These are phyloP conservation scores for Saccharomyces pastorianus DNA, from an alignment of 1,139 yeast species.

Conservation along the genomic window DNA sequence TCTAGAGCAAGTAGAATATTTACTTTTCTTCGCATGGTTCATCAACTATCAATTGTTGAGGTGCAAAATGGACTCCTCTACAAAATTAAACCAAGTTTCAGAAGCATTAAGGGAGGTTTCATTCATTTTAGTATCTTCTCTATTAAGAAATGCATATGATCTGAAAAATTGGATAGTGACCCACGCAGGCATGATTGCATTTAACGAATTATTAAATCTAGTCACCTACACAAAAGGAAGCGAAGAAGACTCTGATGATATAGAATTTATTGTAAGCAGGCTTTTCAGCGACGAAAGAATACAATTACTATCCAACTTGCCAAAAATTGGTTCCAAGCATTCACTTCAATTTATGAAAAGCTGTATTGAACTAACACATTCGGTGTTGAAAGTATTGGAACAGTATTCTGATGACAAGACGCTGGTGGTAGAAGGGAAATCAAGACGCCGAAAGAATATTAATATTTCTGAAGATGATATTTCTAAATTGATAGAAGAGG, in stretches of 20 bases:
- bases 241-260: conserved; percentile 33
- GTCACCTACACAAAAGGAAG: conserved; percentile 41
- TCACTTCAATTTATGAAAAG: conserved; percentile 59
- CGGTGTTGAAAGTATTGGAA: conserved; percentile 61
- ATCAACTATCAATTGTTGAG: conserved; percentile 36
- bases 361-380: conserved; percentile 59
- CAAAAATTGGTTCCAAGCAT: conserved; percentile 58
- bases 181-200: conserved; percentile 65
- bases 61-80: conserved; percentile 14
- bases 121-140: conserved; percentile 51
- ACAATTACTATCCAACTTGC: conserved; percentile 49
- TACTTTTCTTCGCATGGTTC: conserved; percentile 69
- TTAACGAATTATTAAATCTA: conserved; percentile 54
- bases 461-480: conserved; percentile 24
- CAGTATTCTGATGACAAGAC: conserved; percentile 55
- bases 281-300: conserved; percentile 61
- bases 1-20: conserved; percentile 42
- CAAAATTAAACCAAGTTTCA: conserved; percentile 40
- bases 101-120: conserved; percentile 59
- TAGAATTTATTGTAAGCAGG: conserved; percentile 43
- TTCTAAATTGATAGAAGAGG: conserved; percentile 41
- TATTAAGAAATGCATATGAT: conserved; percentile 47
- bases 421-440: conserved; percentile 46
- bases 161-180: conserved; percentile 47
- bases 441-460: conserved; percentile 31